Evolutionary conservation across 495 filamentous ascomycete species (phyloP), one percentile per base, ranked within the genome.

Genomic region (Daldinia grandis): DNA sequence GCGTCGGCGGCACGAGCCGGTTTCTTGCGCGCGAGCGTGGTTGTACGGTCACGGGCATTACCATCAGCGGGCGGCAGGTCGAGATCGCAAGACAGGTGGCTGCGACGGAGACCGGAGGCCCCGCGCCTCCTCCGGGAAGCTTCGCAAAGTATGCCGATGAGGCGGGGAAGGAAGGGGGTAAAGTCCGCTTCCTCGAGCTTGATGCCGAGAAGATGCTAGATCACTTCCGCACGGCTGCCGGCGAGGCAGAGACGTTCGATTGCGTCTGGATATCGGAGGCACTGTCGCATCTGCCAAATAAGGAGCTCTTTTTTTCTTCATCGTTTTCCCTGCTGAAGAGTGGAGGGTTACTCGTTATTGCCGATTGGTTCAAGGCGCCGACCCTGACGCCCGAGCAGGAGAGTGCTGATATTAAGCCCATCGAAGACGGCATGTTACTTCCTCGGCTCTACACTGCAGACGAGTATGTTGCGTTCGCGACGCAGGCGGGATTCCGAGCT

Each of bases 181-280:
- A 66, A 10, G 81, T 87, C 47, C 65, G 80, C 61, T 84, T 87
- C 77, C 56, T 85, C 27, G 87, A 88, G 76, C 81, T 87, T 5
- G 86, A 88, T 61, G 86, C 86, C 24, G 86, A 88, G 80, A 86
- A 77, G 64, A 87, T 88, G 84, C 81, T 81, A 1, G 82, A 84
- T 5, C 77, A 76, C 65, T 87, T 87, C 63, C 74, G 72, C 5
- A 65, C 62, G 1, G 70, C 74, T 2, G 56, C 25, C 17, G 47
- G 17, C 49, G 73, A 72, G 9, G 55, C 65, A 17, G 69, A 38
- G 14, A 66, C 51, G 6, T 87, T 88, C 59, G 85, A 88, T 60
- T 79, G 80, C 47, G 83, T 88, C 12, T 88, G 86, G 86, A 87
- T 88, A 63, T 84, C 81, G 7, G 86, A 88, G 72, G 86, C 86